These are phyloP conservation scores for Camellia granthamiana DNA, from an alignment of 148 eudicot genomes.

Conservation along the genomic window DNA sequence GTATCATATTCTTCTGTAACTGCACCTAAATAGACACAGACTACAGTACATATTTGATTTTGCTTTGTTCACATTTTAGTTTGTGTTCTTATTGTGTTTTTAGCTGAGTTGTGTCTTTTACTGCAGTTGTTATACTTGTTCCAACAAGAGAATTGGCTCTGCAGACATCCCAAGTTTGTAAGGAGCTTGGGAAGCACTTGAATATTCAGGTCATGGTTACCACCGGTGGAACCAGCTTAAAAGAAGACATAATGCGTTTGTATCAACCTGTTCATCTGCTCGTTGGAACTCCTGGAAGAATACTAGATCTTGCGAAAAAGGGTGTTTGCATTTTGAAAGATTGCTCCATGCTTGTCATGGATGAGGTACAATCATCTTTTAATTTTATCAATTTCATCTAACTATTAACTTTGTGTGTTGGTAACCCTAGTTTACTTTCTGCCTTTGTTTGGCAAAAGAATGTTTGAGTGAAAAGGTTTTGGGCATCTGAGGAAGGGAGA, in stretches of 20 bases:
- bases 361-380: conserved; percentile 52
- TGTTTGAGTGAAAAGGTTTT: not conserved
- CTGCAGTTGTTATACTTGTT: conserved; percentile 84
- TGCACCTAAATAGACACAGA: not conserved
- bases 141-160: conserved; percentile 93
- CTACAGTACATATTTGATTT: not conserved
- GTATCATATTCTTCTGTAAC: not conserved
- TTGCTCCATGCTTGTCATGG: conserved; percentile 79
- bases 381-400: not conserved
- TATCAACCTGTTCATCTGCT: conserved; percentile 93
- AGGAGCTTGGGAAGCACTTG: conserved; percentile 90
- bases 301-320: conserved; percentile 77
- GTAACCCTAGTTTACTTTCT: not conserved
- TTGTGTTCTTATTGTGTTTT: conserved; percentile 9
- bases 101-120: conserved; percentile 6
- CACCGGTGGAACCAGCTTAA: conserved; percentile 88
- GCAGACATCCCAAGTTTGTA: conserved; percentile 93
- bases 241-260: conserved; percentile 90
- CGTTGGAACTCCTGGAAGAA: conserved; percentile 94
- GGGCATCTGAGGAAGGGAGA: not conserved
- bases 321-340: conserved; percentile 72
- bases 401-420: not conserved
- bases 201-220: conserved; percentile 87
- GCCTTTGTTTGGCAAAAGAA: not conserved
- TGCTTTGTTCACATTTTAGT: not conserved